A percentile compares a stretch with the other conserved stretches of the same genome.
Evolutionary conservation across 192 early-diverging fungal species (phyloP).

Genomic region (Spinellus fusiger): DNA sequence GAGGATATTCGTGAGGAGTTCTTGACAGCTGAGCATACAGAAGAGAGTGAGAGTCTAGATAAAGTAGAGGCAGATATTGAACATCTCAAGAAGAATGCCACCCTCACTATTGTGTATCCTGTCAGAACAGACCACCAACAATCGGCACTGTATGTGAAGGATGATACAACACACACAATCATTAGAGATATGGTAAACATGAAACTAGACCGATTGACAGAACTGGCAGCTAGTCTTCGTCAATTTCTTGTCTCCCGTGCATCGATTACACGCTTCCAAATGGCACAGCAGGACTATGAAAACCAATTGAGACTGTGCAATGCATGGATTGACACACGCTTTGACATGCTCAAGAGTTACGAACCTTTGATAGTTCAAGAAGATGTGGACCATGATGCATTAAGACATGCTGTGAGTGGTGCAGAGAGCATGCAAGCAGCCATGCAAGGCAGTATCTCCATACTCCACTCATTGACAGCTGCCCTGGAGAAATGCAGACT

Average conservation of each 20-base stretch:
- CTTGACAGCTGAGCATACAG: background rate
- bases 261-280: constrained; percentile 3
- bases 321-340: constrained; percentile 7
- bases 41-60: background rate
- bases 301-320: background rate
- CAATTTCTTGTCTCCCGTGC: constrained; percentile 5
- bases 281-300: background rate
- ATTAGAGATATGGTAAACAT: constrained; percentile 1
- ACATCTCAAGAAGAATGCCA: background rate
- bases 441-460: constrained; percentile 9
- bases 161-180: constrained; percentile 9
- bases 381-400: constrained; percentile 1
- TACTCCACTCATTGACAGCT: background rate
- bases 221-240: constrained; percentile 2
- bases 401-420: constrained; percentile 16
- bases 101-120: background rate
- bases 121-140: background rate
- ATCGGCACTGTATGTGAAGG: constrained; percentile 5
- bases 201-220: constrained; percentile 3
- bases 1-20: constrained; percentile 10
- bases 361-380: constrained; percentile 4
- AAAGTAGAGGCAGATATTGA: background rate
- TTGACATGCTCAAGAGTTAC: constrained; percentile 1
- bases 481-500: constrained; percentile 3
- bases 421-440: constrained; percentile 12